Evolutionary conservation across 257 asterid genomes (phyloP), one percentile per base, ranked within the genome.

Genomic region (Plantago elongata): DNA sequence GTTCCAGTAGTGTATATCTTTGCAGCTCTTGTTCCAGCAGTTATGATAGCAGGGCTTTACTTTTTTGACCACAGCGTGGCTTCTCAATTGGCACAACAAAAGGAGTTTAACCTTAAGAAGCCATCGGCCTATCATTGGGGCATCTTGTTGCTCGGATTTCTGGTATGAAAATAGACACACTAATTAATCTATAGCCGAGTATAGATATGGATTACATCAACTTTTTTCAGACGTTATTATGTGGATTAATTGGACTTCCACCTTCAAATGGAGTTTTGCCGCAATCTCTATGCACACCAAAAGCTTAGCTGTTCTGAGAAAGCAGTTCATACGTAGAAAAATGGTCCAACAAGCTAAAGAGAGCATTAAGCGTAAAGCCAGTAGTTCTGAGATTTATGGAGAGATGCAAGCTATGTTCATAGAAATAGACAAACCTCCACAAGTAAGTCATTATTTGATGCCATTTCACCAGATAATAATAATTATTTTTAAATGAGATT

Each of bases 201-300:
- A n/a, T n/a, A n/a, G n/a, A 52, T 57, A 8, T 54, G 37, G 57
- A 54, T 15, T n/a, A n/a, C n/a, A 29, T 10, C 2, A 18, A 7
- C 43, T 15, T 37, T 0, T 44, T 62, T 48, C 63, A 84, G 92
- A 84, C 88, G 16, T 61, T 84, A 65, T 69, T 84, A 1, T 84
- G 92, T 58, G 92, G 88, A 15, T 54, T 84, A 66, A 57, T 79
- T 17, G 92, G 86, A 17, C 62, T 84, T 51, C 92, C 88, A 38
- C 92, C 92, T 73, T 79, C 88, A 11, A 84, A 84, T 62, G 92
- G 92, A 10, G 92, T 84, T 34, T 67, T 84, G 57, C 92, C 88
- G 0, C 88, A 84, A 49, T 84, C 92, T 37, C 92, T 14, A 81
- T 81, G 92, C 92, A 81, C 40, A 79, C 86, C 0, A 84, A 70